Base-by-base conservation (phyloP, 1,284 basidiomycete genomes). In the Leccinum subrobustum region DNA sequence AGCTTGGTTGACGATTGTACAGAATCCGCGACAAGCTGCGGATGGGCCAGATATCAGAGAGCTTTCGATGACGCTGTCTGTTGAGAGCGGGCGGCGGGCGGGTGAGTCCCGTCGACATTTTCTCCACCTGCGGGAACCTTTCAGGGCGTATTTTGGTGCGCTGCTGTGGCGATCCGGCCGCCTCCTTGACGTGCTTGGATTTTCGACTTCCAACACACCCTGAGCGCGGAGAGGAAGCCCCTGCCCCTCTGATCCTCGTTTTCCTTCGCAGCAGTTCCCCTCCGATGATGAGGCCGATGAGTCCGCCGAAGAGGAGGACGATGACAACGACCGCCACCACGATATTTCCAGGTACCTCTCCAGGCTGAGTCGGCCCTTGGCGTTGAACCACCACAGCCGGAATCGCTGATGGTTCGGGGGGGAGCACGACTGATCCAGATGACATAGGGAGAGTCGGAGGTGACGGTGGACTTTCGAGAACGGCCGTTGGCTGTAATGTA, bases 221-320 rank as follows among this genome's bases (percentile, higher is more conserved):
- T 16, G 60, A 51, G 8, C 27, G 35, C 1, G 44, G 37, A 29
- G 54, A 29, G 6, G 54, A 29, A 6, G 9, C 27, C 4, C 20
- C 35, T 52, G 52, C 12, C 3, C 18, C 47, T 18, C 52, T 23
- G n/a, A 33, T 18, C 53, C 44, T 74, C 44, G 55, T 25, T 44
- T 58, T 61, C 57, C 63, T 70, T 59, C 72, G 71, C 27, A 75
- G n/a, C 37, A 65, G 56, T 55, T 65, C 65, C 14, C 74, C 74
- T 52, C 64, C 73, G 9, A 72, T n/a, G 8, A 70, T 39, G 55
- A 73, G 39, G 33, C 72, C 67, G 8, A 73, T 47, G 14, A 73
- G 63, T 14, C 69, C 67, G 3, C 69, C 72, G 33, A 73, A 16
- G 53, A 76, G n/a, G 39, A 76, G 63, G 29, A 74, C 53, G 33